Evolutionary conservation across 2,329 filamentous ascomycete genomes (phyloP).

Genomic region (Fusarium coicis): DNA sequence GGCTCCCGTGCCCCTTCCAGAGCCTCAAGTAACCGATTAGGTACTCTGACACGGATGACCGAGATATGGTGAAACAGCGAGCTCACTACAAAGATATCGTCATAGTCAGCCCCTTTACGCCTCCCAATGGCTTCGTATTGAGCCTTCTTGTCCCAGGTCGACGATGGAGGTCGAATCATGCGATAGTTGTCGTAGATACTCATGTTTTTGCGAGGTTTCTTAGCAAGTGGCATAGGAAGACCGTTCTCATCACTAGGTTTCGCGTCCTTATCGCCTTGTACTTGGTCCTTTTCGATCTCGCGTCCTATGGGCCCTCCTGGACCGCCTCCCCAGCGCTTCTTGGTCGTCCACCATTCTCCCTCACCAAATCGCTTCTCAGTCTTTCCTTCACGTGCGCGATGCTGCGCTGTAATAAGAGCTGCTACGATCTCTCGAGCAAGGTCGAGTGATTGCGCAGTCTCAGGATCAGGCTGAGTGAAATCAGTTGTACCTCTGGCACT

Average conservation of each 20-base stretch:
- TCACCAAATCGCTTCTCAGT: conserved; percentile 67
- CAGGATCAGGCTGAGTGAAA: conserved; percentile 57
- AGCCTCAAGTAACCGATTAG: conserved; percentile 62
- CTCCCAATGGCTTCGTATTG: conserved; percentile 68
- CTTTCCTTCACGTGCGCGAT: conserved; percentile 68
- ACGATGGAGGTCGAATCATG: conserved; percentile 67
- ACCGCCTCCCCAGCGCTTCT: conserved; percentile 71
- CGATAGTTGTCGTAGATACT: conserved; percentile 72
- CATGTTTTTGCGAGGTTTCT: conserved; percentile 65
- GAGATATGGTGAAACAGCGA: conserved; percentile 71
- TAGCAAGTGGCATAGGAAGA: conserved; percentile 46
- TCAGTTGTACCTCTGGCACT: conserved; percentile 65
- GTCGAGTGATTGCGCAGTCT: conserved; percentile 70
- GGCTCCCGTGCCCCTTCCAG: conserved; percentile 58
- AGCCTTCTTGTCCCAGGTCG: conserved; percentile 70
- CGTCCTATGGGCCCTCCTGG: conserved; percentile 71
- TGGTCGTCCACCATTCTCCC: conserved; percentile 70
- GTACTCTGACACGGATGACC: conserved; percentile 68
- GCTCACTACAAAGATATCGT: conserved; percentile 72
- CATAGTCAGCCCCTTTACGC: conserved; percentile 57
- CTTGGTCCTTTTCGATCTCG: conserved; percentile 63
- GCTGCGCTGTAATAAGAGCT: conserved; percentile 71
- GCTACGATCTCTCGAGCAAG: conserved; percentile 70
- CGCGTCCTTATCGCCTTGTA: conserved; percentile 60
- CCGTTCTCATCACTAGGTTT: conserved; percentile 43